A percentile compares a stretch with the other conserved stretches of the same genome.
Conservation (phyloP, 805 yeast species). For the Cyberlindnera americana region DNA sequence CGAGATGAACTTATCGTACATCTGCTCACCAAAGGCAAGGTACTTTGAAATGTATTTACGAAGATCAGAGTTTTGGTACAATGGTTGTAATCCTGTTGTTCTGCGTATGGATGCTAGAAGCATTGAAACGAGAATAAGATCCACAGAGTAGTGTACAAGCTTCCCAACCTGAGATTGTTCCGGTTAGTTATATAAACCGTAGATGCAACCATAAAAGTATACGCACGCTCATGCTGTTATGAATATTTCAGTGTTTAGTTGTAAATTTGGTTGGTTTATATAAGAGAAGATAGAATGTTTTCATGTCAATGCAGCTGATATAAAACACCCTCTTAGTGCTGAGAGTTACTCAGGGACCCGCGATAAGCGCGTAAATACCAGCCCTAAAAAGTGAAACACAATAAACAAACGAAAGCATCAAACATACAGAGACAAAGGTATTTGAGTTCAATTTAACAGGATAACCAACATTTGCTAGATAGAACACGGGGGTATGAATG, state of each 20-base stretch:
- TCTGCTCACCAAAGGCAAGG: conserved; percentile 56
- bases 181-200: not conserved
- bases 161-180: conserved; percentile 37
- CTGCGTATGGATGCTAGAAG: conserved; percentile 82
- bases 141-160: conserved; percentile 69
- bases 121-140: conserved; percentile 74
- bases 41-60: conserved; percentile 50
- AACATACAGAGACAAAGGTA: too few relatives aligned
- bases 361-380: not conserved
- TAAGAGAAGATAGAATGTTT: too few relatives aligned
- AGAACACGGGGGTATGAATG: not conserved
- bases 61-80: conserved; percentile 33
- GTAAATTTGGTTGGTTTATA: too few relatives aligned
- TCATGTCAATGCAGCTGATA: too few relatives aligned
- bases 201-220: not conserved
- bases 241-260: not conserved
- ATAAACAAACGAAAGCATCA: not conserved
- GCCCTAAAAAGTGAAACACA: not conserved
- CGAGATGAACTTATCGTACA: conserved; percentile 47
- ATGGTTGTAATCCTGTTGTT: conserved; percentile 64
- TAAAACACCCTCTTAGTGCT: not conserved
- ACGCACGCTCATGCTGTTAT: conserved; percentile 1
- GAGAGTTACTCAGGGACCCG: not conserved
- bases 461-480: not conserved
- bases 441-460: too few relatives aligned